phyloP scores from a whole-genome alignment of 2,329 filamentous ascomycete species.

The Dothiorella sarmentorum region DNA sequence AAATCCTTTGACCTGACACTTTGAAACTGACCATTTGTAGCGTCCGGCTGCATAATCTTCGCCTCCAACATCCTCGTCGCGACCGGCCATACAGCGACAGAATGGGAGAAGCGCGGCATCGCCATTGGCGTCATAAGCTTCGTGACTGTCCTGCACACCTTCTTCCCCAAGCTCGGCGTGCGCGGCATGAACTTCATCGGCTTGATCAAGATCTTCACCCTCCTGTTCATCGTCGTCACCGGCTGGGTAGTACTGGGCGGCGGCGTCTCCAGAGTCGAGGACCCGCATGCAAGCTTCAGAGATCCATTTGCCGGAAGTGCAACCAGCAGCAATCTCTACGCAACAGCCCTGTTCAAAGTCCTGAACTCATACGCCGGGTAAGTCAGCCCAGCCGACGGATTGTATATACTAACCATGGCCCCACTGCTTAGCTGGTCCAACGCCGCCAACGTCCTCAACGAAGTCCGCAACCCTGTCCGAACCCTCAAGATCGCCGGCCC shows the following conservation, averaged over 20 bases:
- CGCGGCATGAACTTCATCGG: constrained; percentile 39
- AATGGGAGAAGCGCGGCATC: constrained; percentile 51
- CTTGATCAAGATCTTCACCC: constrained; percentile 39
- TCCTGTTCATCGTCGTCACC: constrained; percentile 39
- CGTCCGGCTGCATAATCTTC: constrained; percentile 68
- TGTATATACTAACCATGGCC: not conserved
- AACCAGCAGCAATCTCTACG: constrained; percentile 57
- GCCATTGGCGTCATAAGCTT: constrained; percentile 37
- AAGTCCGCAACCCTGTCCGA: constrained; percentile 64
- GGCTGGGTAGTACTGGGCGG: constrained; percentile 30
- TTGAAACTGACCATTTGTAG: constrained; percentile 25
- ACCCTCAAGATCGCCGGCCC: constrained; percentile 63
- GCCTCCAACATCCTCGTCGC: constrained; percentile 64
- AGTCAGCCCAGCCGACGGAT: not conserved
- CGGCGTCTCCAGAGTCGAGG: constrained; percentile 26
- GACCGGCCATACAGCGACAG: constrained; percentile 49
- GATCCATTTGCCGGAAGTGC: constrained; percentile 29
- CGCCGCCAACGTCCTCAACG: constrained; percentile 67
- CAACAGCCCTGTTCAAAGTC: constrained; percentile 63
- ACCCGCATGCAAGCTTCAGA: constrained; percentile 29
- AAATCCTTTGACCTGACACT: not conserved
- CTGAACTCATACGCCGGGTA: constrained; percentile 65
- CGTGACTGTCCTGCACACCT: constrained; percentile 38
- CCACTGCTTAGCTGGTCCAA: constrained; percentile 41
- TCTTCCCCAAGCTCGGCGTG: constrained; percentile 36